Base-by-base conservation (phyloP, 164 flowering plant genomes). In the Stephania cephalantha region DNA sequence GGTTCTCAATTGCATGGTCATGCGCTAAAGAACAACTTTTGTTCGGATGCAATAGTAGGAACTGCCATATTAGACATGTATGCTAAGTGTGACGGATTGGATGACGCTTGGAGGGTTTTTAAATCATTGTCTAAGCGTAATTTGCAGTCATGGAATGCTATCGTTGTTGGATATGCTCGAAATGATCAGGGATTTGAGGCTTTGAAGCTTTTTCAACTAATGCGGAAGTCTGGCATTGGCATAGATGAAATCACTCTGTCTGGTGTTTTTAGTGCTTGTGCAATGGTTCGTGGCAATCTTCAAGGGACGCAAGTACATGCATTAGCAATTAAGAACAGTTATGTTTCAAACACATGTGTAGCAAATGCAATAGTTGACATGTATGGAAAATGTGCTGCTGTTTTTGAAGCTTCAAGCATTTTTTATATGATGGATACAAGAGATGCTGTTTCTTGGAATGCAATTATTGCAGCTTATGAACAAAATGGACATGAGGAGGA, bases 391-490 rank as follows among this genome's bases (percentile, higher is more conserved):
- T 71, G 64, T 52, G n/a, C 65, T 50, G 65, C 73, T 71, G 42
- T 71, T 58, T 30, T 30, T 50, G 73, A 71, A 71, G 73, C 64
- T 22, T 35, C 20, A 7, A 25, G 6, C 12, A 45, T 71, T 58
- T 71, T 71, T 71, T 42, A 71, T 71, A 58, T 5, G 64, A 52
- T 71, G 63, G 64, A 71, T 71, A 46, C 64, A 71, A 71, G 31
- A 71, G 64, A 50, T 20, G 63, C 64, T 52, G 72, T 70, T n/a
- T 71, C 73, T 71, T 71, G 73, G 73, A 71, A 71, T 71, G 63
- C 73, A 71, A 52, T 71, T 45, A 53, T 71, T 71, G 73, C 64
- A 71, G 73, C 73, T 50, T 30, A 71, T 71, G 73, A 71, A 52
- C 73, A 71, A 20, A 71, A 71, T 71, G 73, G 73, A 11, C 64